Conservation (phyloP, 2,329 filamentous ascomycete species). For the Apiospora sp. region DNA sequence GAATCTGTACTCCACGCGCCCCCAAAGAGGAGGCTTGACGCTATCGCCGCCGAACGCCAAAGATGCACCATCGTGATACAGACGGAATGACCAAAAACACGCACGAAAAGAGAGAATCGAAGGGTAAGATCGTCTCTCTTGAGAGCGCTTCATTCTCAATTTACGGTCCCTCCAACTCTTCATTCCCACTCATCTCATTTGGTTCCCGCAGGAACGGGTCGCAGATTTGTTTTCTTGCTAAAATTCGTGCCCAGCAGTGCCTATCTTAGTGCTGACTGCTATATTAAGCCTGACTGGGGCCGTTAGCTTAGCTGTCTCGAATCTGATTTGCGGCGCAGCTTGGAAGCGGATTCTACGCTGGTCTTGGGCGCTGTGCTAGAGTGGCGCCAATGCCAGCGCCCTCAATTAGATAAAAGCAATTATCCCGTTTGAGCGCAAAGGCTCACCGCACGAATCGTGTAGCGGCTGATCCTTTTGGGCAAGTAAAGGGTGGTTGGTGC, state of each 20-base stretch:
- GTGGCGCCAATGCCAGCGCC: not conserved
- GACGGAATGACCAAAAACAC: not conserved
- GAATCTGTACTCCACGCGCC: conserved; percentile 1
- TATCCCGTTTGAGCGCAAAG: not conserved
- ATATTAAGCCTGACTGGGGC: not conserved
- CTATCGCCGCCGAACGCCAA: conserved; percentile 4
- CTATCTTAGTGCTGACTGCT: conserved; percentile 4
- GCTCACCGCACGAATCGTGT: not conserved
- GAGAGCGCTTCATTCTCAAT: not conserved
- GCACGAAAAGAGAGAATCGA: not conserved
- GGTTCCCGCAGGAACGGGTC: not conserved
- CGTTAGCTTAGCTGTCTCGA: not conserved
- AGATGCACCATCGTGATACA: not conserved
- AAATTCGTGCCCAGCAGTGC: not conserved
- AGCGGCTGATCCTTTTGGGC: not conserved
- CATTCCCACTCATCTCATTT: not conserved
- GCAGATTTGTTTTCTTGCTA: not conserved
- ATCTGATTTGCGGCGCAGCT: not conserved
- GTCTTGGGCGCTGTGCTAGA: not conserved
- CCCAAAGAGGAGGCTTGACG: not conserved
- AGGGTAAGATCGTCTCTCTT: not conserved
- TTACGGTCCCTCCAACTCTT: not conserved
- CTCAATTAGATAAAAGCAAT: not conserved
- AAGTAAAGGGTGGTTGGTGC: not conserved
- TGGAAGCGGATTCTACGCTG: not conserved